Percentiles rank a stretch among this genome's conserved stretches.
phyloP scores from a whole-genome alignment of 1,284 basidiomycete genomes.

The Salmacisia buchloeana region DNA sequence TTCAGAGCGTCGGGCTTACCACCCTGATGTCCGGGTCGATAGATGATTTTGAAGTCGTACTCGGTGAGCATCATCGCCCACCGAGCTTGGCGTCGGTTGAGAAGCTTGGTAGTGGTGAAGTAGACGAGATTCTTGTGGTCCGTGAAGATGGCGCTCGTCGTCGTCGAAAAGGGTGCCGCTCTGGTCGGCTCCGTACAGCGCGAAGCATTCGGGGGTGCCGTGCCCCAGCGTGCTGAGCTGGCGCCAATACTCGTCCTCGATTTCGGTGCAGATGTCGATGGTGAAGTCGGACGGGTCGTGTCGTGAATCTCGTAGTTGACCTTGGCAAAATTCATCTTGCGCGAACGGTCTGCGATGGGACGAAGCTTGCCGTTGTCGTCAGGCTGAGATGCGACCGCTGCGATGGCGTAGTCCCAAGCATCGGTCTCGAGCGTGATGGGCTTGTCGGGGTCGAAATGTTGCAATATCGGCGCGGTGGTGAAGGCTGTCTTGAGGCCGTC shows the following conservation, averaged over 20 bases:
- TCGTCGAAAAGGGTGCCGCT: slow-evolving; percentile 7
- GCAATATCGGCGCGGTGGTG: too few species aligned
- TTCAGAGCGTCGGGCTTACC: not conserved
- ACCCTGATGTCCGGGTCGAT: not conserved
- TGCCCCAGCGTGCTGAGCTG: too few species aligned
- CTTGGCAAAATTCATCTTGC: slow-evolving; percentile 21
- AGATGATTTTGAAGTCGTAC: not conserved
- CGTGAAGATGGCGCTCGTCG: too few species aligned
- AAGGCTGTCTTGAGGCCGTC: slow-evolving; percentile 50
- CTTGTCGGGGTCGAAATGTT: too few species aligned
- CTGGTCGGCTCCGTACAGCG: too few species aligned
- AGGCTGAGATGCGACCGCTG: slow-evolving; percentile 32
- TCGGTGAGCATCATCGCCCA: not conserved
- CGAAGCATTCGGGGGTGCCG: too few species aligned
- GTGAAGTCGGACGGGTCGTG: slow-evolving; percentile 9
- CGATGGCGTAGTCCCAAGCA: slow-evolving; percentile 44
- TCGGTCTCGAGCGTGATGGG: slow-evolving; percentile 45
- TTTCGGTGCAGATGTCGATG: too few species aligned
- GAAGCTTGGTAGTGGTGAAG: too few species aligned
- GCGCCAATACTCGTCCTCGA: too few species aligned
- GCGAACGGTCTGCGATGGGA: not conserved
- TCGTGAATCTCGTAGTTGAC: slow-evolving; percentile 15
- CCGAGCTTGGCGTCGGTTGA: not conserved
- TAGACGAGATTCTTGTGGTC: too few species aligned
- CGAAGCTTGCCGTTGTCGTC: too few species aligned